Conservation (phyloP, 176 grass and related monocot species). For the Cenchrus purpureus region DNA sequence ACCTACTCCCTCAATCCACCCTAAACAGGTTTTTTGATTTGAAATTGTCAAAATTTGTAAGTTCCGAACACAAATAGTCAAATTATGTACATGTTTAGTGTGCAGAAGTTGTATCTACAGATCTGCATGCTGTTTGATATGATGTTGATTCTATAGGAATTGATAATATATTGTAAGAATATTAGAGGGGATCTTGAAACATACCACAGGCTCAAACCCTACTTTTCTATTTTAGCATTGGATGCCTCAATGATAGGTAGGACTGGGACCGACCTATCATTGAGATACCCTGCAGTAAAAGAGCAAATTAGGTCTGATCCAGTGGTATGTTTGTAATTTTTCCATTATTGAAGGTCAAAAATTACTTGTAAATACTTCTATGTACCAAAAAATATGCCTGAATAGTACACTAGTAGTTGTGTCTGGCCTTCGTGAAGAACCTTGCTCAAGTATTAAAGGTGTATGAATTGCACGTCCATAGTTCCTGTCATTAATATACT, state of each 20-base stretch:
- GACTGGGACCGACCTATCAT: background rate
- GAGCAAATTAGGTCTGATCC: background rate
- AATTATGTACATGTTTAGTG: background rate
- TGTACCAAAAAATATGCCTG: background rate
- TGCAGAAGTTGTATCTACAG: background rate
- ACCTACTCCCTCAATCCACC: background rate
- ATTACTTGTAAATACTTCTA: background rate
- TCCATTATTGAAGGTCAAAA: background rate
- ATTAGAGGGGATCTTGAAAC: background rate
- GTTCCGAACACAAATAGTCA: background rate
- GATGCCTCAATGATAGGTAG: background rate
- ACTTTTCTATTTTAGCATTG: background rate
- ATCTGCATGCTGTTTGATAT: background rate
- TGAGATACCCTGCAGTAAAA: background rate
- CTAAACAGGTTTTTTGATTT: background rate
- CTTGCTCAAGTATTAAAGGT: conserved; percentile 3
- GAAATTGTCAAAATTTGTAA: background rate
- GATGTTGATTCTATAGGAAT: background rate
- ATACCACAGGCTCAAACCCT: background rate
- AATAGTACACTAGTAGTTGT: background rate
- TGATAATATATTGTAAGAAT: background rate
- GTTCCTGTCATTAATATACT: conserved; percentile 19
- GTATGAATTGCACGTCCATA: conserved; percentile 12
- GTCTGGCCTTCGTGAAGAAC: background rate
- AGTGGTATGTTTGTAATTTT: background rate